A percentile compares a stretch with the other conserved stretches of the same genome.
Evolutionary conservation across 495 filamentous ascomycete genomes (phyloP).

Genomic region (Penicillium diatomitis): DNA sequence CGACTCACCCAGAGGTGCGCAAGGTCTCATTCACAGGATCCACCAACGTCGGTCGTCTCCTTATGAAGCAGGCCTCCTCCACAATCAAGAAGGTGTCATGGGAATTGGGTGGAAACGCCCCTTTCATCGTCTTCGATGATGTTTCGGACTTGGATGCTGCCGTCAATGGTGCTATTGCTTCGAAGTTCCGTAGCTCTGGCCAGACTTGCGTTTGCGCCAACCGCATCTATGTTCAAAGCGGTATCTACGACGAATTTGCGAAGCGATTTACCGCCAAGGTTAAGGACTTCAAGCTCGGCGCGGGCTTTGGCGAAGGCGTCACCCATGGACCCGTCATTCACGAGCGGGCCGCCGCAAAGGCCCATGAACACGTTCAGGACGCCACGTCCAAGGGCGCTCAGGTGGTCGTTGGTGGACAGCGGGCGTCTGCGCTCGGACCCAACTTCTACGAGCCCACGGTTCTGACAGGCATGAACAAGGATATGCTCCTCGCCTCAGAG

Average conservation of each 20-base stretch:
- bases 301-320: conserved; percentile 58
- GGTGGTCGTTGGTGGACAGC: conserved; percentile 61
- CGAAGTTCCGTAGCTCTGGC: conserved; percentile 80
- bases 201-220: conserved; percentile 92
- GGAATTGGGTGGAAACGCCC: conserved; percentile 84
- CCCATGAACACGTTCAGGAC: conserved; percentile 67
- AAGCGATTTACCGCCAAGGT: conserved; percentile 64
- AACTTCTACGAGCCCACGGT: conserved; percentile 83
- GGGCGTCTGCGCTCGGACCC: conserved; percentile 51
- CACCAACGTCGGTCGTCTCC: conserved; percentile 74
- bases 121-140: conserved; percentile 91
- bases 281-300: conserved; percentile 65
- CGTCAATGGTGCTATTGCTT: conserved; percentile 62
- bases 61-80: conserved; percentile 72
- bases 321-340: conserved; percentile 85
- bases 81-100: conserved; percentile 83
- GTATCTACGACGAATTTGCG: conserved; percentile 70
- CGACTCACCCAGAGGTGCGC: conserved; percentile 59
- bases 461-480: conserved; percentile 66
- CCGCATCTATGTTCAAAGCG: conserved; percentile 72
- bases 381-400: conserved; percentile 66
- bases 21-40: conserved; percentile 90
- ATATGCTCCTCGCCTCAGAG: conserved; percentile 69
- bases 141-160: conserved; percentile 67
- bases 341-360: conserved; percentile 63